Base-by-base conservation (phyloP, 1,139 yeast species). In the Arxiozyma telluris region DNA sequence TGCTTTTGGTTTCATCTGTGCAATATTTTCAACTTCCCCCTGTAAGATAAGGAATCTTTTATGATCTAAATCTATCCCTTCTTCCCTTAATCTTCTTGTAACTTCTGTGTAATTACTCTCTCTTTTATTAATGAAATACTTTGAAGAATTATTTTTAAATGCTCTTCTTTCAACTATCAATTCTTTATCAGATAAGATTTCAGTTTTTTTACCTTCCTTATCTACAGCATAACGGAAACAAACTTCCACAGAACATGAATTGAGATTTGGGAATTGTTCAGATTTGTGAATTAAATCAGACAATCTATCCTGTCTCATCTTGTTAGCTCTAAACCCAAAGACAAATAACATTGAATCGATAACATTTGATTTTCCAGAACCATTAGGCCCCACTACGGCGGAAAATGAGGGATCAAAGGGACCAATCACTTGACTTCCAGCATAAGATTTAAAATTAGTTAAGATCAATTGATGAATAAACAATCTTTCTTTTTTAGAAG, bases 361-460 rank as follows among this genome's bases (percentile, higher is more conserved):
- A 44, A 94, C 98, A 67, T 94, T 94, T 15, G 98, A 91, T 70
- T 93, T 93, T 9, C 98, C 98, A 44, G 96, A 87, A 38, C 99
- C 99, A 68, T 94, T 94, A 4, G 98, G 98, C 0, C 99, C 99
- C n/a, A 94, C 98, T 11, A 94, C 96, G 0, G 99, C 97, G 9
- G 96, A 88, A 67, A 94, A 94, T 1, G 96, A 88, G 47, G 90
- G 74, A 67, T 93, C 87, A 69, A 94, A 94, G 0, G 99, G 98
- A 0, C 99, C 99, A 56, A 94, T 87, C 11, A 81, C 81, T 71
- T 93, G 98, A n/a, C 78, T 73, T 0, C 98, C 98, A 0, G 98
- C 98, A 68, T 94, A 94, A 0, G 98, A 90, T 66, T 94, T 94
- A 78, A 93, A 94, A 66, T 94, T 87, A 5, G 84, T 84, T 50